Evolutionary conservation across 306 rosid species (phyloP).

Genomic region (Dicorynia guianensis): DNA sequence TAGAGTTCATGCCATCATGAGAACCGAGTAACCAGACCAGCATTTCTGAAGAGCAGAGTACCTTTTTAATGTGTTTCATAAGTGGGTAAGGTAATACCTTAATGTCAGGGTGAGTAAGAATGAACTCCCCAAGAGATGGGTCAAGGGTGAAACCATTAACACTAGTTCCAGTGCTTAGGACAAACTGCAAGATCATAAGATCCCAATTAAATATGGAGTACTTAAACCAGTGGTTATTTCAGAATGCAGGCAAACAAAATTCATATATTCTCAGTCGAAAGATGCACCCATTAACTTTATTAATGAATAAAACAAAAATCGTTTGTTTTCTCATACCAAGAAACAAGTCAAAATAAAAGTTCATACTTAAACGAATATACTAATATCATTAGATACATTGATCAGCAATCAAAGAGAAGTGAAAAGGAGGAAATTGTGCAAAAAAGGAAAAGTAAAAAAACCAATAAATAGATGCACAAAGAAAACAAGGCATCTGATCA

Average conservation of each 20-base stretch:
- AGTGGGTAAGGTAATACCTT: constrained; percentile 48
- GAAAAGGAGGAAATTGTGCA: neutral
- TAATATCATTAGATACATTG: neutral
- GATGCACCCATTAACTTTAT: neutral
- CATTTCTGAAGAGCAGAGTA: too few relatives aligned
- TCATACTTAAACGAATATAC: neutral
- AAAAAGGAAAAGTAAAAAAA: neutral
- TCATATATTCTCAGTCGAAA: neutral
- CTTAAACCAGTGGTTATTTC: neutral
- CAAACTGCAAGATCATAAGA: constrained; percentile 57
- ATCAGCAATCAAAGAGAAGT: neutral
- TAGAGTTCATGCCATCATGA: too few relatives aligned
- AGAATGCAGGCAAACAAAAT: constrained; percentile 23
- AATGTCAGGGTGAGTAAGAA: constrained; percentile 82
- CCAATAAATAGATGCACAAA: neutral
- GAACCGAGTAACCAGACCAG: too few relatives aligned
- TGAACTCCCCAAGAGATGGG: constrained; percentile 91
- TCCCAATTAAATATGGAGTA: constrained; percentile 3
- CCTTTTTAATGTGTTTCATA: too few relatives aligned
- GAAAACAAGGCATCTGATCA: neutral
- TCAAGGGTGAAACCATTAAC: constrained; percentile 92
- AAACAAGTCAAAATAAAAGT: neutral
- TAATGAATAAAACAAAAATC: neutral
- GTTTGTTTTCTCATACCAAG: neutral
- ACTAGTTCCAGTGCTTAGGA: constrained; percentile 72